Percentiles rank a stretch among this genome's conserved stretches.
These are phyloP conservation scores for Solanum raphanifolium DNA, from an alignment of 257 asterid genomes.

Conservation along the genomic window DNA sequence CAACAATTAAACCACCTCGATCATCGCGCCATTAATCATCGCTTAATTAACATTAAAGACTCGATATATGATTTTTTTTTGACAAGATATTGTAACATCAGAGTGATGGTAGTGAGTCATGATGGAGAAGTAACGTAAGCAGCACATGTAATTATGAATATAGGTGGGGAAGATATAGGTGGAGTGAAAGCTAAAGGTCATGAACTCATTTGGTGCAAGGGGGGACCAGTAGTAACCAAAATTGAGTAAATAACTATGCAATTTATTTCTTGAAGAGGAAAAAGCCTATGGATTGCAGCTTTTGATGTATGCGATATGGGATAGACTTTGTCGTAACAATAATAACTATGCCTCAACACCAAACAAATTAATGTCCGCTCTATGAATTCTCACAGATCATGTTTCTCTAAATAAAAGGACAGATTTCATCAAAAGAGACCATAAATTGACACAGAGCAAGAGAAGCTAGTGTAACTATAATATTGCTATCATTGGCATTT, in stretches of 20 bases:
- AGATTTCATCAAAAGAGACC: neutral
- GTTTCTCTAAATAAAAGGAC: neutral
- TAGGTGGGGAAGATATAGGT: slow-evolving; percentile 21
- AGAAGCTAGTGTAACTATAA: neutral
- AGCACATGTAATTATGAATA: slow-evolving; percentile 28
- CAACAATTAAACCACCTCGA: neutral
- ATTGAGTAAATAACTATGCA: neutral
- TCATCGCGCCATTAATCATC: neutral
- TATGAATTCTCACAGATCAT: neutral
- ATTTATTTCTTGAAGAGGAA: neutral
- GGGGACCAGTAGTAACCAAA: neutral
- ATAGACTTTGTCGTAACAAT: neutral
- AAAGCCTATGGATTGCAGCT: neutral
- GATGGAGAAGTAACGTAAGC: slow-evolving; percentile 19
- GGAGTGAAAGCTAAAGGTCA: slow-evolving; percentile 42
- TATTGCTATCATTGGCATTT: neutral
- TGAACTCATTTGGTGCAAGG: neutral
- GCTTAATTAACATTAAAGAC: neutral
- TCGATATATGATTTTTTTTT: neutral
- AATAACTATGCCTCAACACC: neutral
- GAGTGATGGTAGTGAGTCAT: neutral
- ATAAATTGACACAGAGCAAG: neutral
- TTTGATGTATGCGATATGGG: neutral
- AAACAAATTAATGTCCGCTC: neutral
- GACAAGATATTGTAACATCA: neutral